Evolutionary conservation across 2,329 filamentous ascomycete species (phyloP).

Genomic region (Scedosporium apiospermum): DNA sequence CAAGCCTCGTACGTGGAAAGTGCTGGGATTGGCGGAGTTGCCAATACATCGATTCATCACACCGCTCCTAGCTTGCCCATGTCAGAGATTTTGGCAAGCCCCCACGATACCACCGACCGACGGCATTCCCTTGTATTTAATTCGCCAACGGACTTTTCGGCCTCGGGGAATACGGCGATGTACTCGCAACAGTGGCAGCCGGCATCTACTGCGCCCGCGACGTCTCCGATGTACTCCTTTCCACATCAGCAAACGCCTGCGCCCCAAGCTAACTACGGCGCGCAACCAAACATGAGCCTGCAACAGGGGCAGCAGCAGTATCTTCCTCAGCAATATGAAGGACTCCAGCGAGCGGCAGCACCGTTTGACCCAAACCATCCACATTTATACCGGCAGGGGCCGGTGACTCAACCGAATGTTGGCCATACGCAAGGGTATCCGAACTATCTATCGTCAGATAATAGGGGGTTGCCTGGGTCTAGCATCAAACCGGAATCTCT

Average conservation of each 20-base stretch:
- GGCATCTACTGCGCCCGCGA: slow-evolving; percentile 28
- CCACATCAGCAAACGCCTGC: slow-evolving; percentile 24
- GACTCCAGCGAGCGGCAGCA: neutral
- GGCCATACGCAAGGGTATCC: slow-evolving; percentile 4
- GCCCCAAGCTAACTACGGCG: neutral
- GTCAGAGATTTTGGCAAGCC: slow-evolving; percentile 33
- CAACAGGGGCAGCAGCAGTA: slow-evolving; percentile 5
- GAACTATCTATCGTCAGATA: slow-evolving; percentile 1
- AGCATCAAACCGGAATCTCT: neutral
- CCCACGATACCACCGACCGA: slow-evolving; percentile 33
- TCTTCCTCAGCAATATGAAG: slow-evolving; percentile 4
- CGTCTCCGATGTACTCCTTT: slow-evolving; percentile 33
- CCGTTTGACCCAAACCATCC: slow-evolving; percentile 1
- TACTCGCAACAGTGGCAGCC: slow-evolving; percentile 37
- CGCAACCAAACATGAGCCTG: neutral
- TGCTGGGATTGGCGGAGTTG: slow-evolving; percentile 23
- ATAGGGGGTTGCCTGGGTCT: neutral
- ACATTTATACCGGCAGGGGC: neutral
- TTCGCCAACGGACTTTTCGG: slow-evolving; percentile 33
- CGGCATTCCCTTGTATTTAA: slow-evolving; percentile 34
- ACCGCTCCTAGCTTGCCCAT: slow-evolving; percentile 27
- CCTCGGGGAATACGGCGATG: slow-evolving; percentile 25
- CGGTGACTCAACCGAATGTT: neutral
- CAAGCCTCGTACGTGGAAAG: slow-evolving; percentile 30
- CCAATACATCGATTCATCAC: slow-evolving; percentile 23